Evolutionary conservation across 352 stramenopile genomes (phyloP).

Genomic region (Elongisporangium senticosum): DNA sequence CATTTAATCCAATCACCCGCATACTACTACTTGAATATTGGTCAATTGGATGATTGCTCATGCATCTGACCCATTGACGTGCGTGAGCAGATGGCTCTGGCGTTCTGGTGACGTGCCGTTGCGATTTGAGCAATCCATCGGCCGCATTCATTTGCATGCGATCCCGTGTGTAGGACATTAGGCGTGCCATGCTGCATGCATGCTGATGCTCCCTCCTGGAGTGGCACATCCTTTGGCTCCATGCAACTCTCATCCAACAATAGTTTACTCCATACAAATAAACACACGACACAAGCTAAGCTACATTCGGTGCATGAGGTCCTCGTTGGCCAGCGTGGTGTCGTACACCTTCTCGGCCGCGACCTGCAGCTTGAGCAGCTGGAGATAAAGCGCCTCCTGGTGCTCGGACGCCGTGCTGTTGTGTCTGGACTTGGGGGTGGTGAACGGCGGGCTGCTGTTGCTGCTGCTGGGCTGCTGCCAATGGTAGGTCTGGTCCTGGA

Average conservation of each 20-base stretch:
- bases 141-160: neutral
- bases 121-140: neutral
- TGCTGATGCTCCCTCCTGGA: too few relatives aligned
- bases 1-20: too few relatives aligned
- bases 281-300: neutral
- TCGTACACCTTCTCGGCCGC: conserved; percentile 1
- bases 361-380: neutral
- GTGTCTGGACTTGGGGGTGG: neutral
- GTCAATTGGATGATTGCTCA: neutral
- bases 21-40: too few relatives aligned
- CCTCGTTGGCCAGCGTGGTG: conserved; percentile 1
- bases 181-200: too few relatives aligned
- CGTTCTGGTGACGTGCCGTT: neutral
- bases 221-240: too few relatives aligned
- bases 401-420: neutral
- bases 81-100: neutral
- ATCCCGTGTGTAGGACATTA: too few relatives aligned
- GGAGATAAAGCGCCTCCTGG: neutral
- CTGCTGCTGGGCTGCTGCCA: neutral
- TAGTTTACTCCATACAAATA: neutral
- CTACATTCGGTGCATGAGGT: neutral
- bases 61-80: neutral
- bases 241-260: too few relatives aligned
- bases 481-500: neutral
- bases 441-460: neutral